Percentiles rank a stretch among this genome's conserved stretches.
phyloP scores from a whole-genome alignment of 2,329 filamentous ascomycete genomes.

The Pseudocercospora cruenta region DNA sequence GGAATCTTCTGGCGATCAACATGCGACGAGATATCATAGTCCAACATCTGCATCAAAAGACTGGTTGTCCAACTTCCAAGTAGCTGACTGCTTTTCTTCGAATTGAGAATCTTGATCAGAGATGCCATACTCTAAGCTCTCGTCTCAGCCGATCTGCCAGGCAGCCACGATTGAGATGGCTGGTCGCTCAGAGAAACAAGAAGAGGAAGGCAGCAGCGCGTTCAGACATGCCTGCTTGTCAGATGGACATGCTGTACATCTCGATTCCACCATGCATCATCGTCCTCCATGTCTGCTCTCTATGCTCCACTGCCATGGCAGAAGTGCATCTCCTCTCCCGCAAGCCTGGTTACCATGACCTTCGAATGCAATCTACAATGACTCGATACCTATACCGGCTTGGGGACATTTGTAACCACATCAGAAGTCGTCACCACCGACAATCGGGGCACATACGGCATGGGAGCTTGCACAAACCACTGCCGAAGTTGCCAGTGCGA shows the following conservation, averaged over 20 bases:
- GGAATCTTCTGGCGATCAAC: too few relatives aligned
- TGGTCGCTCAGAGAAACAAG: not conserved
- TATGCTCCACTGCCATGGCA: not conserved
- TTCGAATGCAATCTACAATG: conserved; percentile 3
- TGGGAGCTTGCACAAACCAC: conserved; percentile 31
- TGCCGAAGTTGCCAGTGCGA: conserved; percentile 41
- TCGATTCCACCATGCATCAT: not conserved
- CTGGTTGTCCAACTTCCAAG: too few relatives aligned
- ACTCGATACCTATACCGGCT: not conserved
- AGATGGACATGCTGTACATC: not conserved
- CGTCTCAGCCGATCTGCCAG: too few relatives aligned
- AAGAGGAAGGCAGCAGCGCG: not conserved
- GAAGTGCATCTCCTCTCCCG: not conserved
- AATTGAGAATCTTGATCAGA: too few relatives aligned
- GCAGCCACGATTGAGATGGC: too few relatives aligned
- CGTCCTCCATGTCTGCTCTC: not conserved
- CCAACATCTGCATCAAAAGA: too few relatives aligned
- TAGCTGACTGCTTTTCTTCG: too few relatives aligned
- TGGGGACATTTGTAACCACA: not conserved
- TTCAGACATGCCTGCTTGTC: not conserved
- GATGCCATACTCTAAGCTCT: too few relatives aligned
- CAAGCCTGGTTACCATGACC: conserved; percentile 3
- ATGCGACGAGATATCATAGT: too few relatives aligned
- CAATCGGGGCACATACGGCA: not conserved
- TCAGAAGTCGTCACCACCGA: not conserved